These are phyloP conservation scores for Arabis hirsuta DNA, from an alignment of 345 rosid species.

Conservation along the genomic window DNA sequence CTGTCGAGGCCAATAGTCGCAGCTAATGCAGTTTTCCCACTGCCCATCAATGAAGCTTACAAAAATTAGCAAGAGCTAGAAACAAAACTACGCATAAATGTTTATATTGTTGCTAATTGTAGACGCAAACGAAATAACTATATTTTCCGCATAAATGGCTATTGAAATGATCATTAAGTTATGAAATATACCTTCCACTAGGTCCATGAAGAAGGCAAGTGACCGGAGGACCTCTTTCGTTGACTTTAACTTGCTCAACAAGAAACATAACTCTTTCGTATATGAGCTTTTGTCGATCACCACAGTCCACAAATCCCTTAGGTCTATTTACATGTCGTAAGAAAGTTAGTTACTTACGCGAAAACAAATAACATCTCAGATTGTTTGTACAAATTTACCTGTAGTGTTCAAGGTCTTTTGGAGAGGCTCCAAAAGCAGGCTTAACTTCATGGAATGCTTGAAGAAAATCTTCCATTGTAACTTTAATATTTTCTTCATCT, in stretches of 20 bases:
- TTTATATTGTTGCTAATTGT: no score
- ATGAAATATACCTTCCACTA: conserved; percentile 69
- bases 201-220: conserved; percentile 86
- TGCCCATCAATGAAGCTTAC: conserved; percentile 38
- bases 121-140: no score
- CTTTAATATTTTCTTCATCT: conserved; percentile 84
- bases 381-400: conserved; percentile 50
- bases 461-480: conserved; percentile 77
- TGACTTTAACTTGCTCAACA: conserved; percentile 87
- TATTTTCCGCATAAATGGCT: neutral
- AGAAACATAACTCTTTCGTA: conserved; percentile 75
- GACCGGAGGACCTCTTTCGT: conserved; percentile 74
- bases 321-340: conserved; percentile 48
- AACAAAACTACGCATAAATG: neutral
- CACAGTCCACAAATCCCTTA: conserved; percentile 85
- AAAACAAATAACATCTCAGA: neutral
- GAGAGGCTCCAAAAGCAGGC: conserved; percentile 82
- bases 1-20: conserved; percentile 89
- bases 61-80: conserved; percentile 13
- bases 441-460: conserved; percentile 63
- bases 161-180: neutral
- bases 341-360: neutral
- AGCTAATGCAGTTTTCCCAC: conserved; percentile 92
- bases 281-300: conserved; percentile 64
- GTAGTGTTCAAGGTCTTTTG: conserved; percentile 81